phyloP scores from a whole-genome alignment of 179 eudicot genomes.

The Beta macrorhiza region DNA sequence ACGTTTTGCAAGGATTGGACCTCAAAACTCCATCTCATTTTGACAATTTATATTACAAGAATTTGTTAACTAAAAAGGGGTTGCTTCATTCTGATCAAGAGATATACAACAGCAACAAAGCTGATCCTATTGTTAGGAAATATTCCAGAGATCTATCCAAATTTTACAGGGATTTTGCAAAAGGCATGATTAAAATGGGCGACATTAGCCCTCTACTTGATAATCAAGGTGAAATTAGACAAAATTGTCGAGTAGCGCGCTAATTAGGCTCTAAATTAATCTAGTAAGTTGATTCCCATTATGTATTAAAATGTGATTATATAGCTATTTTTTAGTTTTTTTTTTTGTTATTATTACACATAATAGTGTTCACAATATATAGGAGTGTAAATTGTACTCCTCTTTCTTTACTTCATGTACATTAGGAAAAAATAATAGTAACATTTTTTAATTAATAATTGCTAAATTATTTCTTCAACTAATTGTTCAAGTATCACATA shows the following conservation, averaged over 20 bases:
- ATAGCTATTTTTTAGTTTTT: conserved; percentile 8
- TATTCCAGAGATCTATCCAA: conserved; percentile 25
- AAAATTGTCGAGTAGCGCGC: conserved; percentile 38
- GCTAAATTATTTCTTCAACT: neutral
- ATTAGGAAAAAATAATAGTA: conserved; percentile 9
- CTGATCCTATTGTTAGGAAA: conserved; percentile 26
- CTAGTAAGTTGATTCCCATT: neutral
- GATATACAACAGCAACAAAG: conserved; percentile 28
- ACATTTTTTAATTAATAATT: neutral
- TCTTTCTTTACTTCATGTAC: conserved; percentile 10
- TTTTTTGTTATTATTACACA: neutral
- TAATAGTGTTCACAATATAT: conserved; percentile 6
- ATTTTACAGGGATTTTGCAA: conserved; percentile 32
- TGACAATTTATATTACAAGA: conserved; percentile 38
- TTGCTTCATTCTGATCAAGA: conserved; percentile 48
- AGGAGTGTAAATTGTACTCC: neutral
- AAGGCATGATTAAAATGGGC: conserved; percentile 48
- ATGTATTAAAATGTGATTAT: neutral
- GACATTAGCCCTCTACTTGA: conserved; percentile 44
- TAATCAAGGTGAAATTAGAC: conserved; percentile 36
- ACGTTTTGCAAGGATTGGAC: conserved; percentile 35
- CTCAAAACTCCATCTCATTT: conserved; percentile 32
- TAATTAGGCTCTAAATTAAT: neutral
- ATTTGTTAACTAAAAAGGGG: conserved; percentile 31
- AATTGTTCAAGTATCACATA: neutral